Percentiles rank a stretch among this genome's conserved stretches.
Evolutionary conservation across 257 asterid species (phyloP).

Genomic region (Solanum pimpinellifolium): DNA sequence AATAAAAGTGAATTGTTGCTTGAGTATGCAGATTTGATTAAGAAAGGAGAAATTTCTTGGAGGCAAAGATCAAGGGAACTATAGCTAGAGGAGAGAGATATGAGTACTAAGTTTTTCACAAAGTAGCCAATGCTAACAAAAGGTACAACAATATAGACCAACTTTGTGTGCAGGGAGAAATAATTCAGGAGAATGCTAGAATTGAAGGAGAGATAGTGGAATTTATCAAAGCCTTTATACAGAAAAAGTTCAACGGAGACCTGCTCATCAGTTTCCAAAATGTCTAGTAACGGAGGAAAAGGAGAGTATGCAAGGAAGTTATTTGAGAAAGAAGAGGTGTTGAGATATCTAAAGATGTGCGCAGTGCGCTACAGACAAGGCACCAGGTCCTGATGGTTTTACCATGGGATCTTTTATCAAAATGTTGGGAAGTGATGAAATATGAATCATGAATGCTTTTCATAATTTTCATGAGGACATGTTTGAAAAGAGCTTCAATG

Average conservation of each 20-base stretch:
- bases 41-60: neutral
- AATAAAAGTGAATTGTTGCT: neutral
- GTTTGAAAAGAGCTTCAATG: neutral
- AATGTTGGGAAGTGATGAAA: neutral
- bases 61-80: neutral
- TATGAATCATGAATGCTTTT: neutral
- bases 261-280: neutral
- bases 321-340: neutral
- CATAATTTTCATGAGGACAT: neutral
- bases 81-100: neutral
- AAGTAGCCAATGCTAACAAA: neutral
- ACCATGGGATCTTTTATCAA: neutral
- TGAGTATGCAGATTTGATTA: neutral
- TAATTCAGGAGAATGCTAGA: neutral
- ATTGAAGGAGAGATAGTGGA: neutral
- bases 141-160: neutral
- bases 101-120: neutral
- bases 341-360: neutral
- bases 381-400: neutral
- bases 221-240: neutral
- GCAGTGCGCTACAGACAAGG: neutral
- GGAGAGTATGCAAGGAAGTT: neutral
- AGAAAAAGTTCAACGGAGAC: neutral
- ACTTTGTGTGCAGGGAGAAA: neutral
- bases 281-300: neutral